Evolutionary conservation across 83 land plant species (phyloP).

Genomic region (Isoetes engelmannii): DNA sequence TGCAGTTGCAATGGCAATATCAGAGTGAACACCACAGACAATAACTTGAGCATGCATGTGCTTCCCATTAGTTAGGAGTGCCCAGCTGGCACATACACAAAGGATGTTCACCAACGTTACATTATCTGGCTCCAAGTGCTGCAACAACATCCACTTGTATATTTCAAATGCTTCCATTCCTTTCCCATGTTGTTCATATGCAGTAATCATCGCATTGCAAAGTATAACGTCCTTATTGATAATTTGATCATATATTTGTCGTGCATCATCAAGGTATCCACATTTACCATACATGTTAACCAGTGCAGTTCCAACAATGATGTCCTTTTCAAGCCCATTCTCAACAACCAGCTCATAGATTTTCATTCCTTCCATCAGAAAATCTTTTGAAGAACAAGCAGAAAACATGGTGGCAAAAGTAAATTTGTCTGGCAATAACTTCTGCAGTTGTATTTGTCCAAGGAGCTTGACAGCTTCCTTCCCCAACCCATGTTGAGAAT

Average conservation of each 20-base stretch:
- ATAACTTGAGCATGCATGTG: neutral
- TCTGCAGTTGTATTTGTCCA: neutral
- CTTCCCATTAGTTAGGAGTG: neutral
- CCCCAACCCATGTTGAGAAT: neutral
- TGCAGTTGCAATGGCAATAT: slow-evolving; percentile 2
- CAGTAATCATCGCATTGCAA: neutral
- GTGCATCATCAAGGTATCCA: neutral
- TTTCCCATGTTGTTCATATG: neutral
- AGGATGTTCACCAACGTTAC: neutral
- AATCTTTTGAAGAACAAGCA: neutral
- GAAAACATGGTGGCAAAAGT: slow-evolving; percentile 2
- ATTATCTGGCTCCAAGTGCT: neutral
- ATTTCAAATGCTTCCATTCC: neutral
- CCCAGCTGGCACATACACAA: neutral
- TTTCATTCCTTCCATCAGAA: neutral
- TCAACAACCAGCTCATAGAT: neutral
- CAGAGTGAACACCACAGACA: neutral
- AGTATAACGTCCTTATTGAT: neutral
- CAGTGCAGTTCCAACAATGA: slow-evolving; percentile 2
- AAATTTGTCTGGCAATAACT: neutral
- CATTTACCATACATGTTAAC: slow-evolving; percentile 12
- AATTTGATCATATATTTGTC: neutral
- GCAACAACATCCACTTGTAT: neutral
- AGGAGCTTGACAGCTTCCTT: neutral
- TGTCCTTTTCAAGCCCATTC: neutral